phyloP scores from a whole-genome alignment of 106 monocot genomes.

The Acorus gramineus region DNA sequence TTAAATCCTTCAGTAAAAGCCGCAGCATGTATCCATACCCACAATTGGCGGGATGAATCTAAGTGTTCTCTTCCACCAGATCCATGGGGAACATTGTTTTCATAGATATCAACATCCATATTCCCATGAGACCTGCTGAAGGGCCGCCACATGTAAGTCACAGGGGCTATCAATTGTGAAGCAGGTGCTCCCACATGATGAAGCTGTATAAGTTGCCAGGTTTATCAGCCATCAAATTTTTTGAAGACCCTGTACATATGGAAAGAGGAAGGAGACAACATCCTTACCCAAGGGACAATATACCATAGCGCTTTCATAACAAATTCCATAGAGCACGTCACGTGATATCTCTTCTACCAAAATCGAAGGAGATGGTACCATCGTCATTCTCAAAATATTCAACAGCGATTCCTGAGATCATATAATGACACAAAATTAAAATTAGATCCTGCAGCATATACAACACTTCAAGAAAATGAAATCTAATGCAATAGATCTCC shows the following conservation, averaged over 20 bases:
- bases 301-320: constrained; percentile 74
- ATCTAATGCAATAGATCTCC: no score
- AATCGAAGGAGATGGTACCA: constrained; percentile 32
- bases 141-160: constrained; percentile 83
- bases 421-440: background rate
- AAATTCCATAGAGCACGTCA: constrained; percentile 34
- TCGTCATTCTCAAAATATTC: constrained; percentile 51
- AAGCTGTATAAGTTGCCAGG: constrained; percentile 37
- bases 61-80: constrained; percentile 4
- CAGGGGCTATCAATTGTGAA: constrained; percentile 62
- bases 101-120: constrained; percentile 2
- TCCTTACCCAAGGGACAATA: constrained; percentile 1
- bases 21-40: constrained; percentile 90
- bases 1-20: constrained; percentile 61
- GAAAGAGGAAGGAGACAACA: no score
- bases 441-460: no score
- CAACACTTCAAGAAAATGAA: no score
- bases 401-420: constrained; percentile 50
- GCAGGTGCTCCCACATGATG: constrained; percentile 34
- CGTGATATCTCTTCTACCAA: constrained; percentile 17
- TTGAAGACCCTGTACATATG: background rate
- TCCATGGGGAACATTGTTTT: constrained; percentile 5
- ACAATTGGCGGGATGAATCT: constrained; percentile 31
- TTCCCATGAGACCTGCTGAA: constrained; percentile 7
- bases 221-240: no score